These are phyloP conservation scores for Globisporangium camurandrum DNA, from an alignment of 352 stramenopile genomes.

Conservation along the genomic window DNA sequence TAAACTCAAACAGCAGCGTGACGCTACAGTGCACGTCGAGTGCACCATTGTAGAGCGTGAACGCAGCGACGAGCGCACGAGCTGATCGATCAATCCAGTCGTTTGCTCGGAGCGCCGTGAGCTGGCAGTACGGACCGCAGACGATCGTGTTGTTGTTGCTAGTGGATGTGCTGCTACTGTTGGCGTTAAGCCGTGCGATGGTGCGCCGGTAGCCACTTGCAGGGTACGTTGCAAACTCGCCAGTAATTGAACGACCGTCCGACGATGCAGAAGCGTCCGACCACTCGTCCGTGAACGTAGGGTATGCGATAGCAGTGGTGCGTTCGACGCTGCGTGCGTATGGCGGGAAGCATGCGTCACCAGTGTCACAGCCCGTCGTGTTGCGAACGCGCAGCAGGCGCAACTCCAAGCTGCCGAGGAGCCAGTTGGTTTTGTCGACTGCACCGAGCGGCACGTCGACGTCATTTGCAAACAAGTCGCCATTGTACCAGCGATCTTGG, in stretches of 20 bases:
- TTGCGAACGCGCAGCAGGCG: slow-evolving; percentile 37
- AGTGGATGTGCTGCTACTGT: neutral
- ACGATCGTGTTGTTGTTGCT: neutral
- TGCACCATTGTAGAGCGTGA: slow-evolving; percentile 61
- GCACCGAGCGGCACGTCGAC: slow-evolving; percentile 45
- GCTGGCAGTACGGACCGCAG: slow-evolving; percentile 30
- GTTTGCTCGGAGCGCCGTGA: slow-evolving; percentile 22
- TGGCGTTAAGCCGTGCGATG: slow-evolving; percentile 7
- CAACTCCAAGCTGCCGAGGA: slow-evolving; percentile 56
- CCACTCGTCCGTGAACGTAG: slow-evolving; percentile 24
- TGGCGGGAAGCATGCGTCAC: slow-evolving; percentile 25
- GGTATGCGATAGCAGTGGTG: slow-evolving; percentile 9
- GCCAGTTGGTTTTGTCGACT: slow-evolving; percentile 31
- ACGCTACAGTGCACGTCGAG: slow-evolving; percentile 39
- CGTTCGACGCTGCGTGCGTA: slow-evolving; percentile 21
- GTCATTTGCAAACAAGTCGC: slow-evolving; percentile 34
- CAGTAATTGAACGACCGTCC: slow-evolving; percentile 12
- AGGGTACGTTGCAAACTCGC: slow-evolving; percentile 31
- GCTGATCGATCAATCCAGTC: slow-evolving; percentile 48
- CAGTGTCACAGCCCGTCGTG: slow-evolving; percentile 9
- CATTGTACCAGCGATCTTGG: slow-evolving; percentile 48
- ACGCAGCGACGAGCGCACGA: slow-evolving; percentile 43
- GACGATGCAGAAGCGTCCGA: slow-evolving; percentile 10
- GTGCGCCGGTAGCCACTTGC: slow-evolving; percentile 16
- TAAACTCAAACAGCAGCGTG: slow-evolving; percentile 52